phyloP scores from a whole-genome alignment of 1,139 yeast species.

The Hemisphaericaspora xylanilytica region DNA sequence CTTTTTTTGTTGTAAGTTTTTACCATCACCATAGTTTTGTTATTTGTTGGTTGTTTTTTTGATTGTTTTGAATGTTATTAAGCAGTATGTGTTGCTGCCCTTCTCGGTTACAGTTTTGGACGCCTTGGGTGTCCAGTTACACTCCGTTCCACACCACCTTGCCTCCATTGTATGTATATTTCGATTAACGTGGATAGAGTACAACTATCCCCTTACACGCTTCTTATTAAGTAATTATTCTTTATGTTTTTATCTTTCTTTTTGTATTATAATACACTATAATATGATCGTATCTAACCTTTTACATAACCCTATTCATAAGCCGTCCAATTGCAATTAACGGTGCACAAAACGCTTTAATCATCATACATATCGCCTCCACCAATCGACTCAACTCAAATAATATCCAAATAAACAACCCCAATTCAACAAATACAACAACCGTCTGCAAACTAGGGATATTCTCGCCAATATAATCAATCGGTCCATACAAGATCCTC shows the following conservation, averaged over 20 bases:
- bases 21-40: too few species aligned
- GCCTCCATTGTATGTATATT: neutral
- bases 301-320: constrained; percentile 40
- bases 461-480: constrained; percentile 38
- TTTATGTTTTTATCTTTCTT: neutral
- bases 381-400: constrained; percentile 44
- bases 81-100: neutral
- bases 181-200: neutral
- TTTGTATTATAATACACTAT: constrained; percentile 1
- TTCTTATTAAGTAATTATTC: neutral
- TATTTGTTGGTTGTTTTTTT: too few species aligned
- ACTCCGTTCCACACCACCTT: neutral
- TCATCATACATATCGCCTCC: constrained; percentile 48
- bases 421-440: constrained; percentile 38
- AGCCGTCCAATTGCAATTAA: constrained; percentile 48
- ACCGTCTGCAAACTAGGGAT: constrained; percentile 42
- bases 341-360: constrained; percentile 48
- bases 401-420: constrained; percentile 42
- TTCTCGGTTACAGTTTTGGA: too few species aligned
- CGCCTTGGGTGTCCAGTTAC: too few species aligned
- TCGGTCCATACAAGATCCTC: constrained; percentile 42
- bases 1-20: too few species aligned
- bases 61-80: neutral
- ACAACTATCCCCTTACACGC: too few species aligned
- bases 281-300: neutral